Evolutionary conservation across 345 rosid species (phyloP).

Genomic region (Populus euphratica): DNA sequence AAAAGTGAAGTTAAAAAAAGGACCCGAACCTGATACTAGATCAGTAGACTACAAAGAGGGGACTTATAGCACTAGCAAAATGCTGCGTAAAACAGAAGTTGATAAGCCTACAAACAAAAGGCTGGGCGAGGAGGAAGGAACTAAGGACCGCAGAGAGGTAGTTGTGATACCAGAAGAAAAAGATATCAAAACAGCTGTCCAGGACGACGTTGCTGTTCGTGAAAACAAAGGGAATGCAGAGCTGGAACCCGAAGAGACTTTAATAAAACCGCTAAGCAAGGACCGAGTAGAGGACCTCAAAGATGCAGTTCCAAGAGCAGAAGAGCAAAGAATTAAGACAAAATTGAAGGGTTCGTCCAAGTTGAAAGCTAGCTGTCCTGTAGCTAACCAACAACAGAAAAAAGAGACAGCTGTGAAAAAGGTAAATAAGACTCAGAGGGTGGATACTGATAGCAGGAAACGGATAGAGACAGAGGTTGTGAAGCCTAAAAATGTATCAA

Average conservation of each 20-base stretch:
- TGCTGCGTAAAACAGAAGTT: constrained; percentile 16
- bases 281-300: constrained; percentile 27
- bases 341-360: constrained; percentile 32
- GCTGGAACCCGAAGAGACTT: constrained; percentile 22
- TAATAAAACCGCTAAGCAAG: constrained; percentile 29
- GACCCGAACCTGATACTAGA: constrained; percentile 25
- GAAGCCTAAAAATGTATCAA: constrained; percentile 38
- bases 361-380: constrained; percentile 22
- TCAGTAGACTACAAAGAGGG: constrained; percentile 12
- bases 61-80: constrained; percentile 14
- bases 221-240: constrained; percentile 14
- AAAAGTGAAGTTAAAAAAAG: constrained; percentile 35
- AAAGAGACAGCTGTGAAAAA: constrained; percentile 31
- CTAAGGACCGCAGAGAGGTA: constrained; percentile 23
- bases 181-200: constrained; percentile 30
- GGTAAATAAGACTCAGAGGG: constrained; percentile 33
- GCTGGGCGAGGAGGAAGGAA: constrained; percentile 36
- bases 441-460: constrained; percentile 22
- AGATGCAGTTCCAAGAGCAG: constrained; percentile 22
- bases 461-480: constrained; percentile 27
- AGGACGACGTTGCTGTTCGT: constrained; percentile 24
- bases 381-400: constrained; percentile 24
- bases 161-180: constrained; percentile 34
- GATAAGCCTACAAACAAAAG: constrained; percentile 25
- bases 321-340: constrained; percentile 36